Evolutionary conservation across 805 yeast species (phyloP).

Genomic region (Kregervanrija fluxuum): DNA sequence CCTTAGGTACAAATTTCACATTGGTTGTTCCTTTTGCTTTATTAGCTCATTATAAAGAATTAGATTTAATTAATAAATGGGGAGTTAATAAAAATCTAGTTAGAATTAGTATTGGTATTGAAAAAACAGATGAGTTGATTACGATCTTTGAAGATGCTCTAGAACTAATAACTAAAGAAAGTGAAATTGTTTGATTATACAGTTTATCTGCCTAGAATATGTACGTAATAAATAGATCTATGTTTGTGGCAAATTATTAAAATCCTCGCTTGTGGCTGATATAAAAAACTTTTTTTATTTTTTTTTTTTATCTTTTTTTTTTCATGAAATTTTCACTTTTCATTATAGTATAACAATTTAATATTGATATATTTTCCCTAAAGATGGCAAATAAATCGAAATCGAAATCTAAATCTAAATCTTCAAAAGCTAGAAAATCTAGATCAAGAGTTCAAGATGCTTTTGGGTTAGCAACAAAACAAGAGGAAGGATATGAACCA

Average conservation of each 20-base stretch:
- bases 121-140: conserved; percentile 54
- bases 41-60: conserved; percentile 75
- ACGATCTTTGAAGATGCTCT: conserved; percentile 46
- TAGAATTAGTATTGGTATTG: conserved; percentile 81
- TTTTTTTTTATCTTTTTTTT: not conserved
- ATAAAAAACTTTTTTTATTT: not conserved
- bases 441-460: conserved; percentile 21
- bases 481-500: conserved; percentile 4
- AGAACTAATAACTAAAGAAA: conserved; percentile 32
- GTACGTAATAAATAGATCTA: no score
- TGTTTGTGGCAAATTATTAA: no score
- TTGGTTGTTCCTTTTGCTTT: conserved; percentile 86
- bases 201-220: no score
- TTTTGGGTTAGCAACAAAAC: conserved; percentile 22
- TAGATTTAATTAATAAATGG: conserved; percentile 72
- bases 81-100: conserved; percentile 76
- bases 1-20: conserved; percentile 84
- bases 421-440: conserved; percentile 5
- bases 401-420: conserved; percentile 10
- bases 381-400: conserved; percentile 6
- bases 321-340: not conserved
- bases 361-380: not conserved
- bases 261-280: no score
- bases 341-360: not conserved
- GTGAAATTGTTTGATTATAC: conserved; percentile 9